These are phyloP conservation scores for Sphaerobolus stellatus DNA, from an alignment of 1,284 basidiomycete species.

Conservation along the genomic window DNA sequence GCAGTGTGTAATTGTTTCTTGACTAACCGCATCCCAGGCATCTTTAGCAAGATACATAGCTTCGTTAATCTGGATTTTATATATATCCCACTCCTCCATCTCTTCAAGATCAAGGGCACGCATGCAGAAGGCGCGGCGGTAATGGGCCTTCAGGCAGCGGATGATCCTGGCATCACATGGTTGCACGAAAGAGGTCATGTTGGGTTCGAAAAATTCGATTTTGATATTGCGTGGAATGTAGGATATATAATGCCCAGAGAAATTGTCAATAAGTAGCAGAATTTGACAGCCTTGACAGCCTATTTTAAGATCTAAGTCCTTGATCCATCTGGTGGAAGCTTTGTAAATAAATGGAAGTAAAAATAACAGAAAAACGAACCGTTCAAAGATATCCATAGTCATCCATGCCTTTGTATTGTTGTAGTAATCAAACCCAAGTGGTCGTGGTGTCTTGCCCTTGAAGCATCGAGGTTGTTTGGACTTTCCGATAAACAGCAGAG, in stretches of 20 bases:
- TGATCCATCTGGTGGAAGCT: too few relatives aligned
- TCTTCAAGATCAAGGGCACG: slow-evolving; percentile 28
- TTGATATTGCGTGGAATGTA: slow-evolving; percentile 18
- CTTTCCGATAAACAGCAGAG: slow-evolving; percentile 33
- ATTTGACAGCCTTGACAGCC: slow-evolving; percentile 20
- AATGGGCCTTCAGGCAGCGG: slow-evolving; percentile 32
- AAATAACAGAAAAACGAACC: too few relatives aligned
- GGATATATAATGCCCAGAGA: slow-evolving; percentile 26
- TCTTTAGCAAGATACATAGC: slow-evolving; percentile 30
- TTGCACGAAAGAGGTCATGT: slow-evolving; percentile 20
- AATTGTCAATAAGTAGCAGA: slow-evolving; percentile 33
- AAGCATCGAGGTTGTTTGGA: slow-evolving; percentile 19
- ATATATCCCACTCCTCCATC: slow-evolving; percentile 32
- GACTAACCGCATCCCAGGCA: slow-evolving; percentile 31
- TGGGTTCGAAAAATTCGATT: slow-evolving; percentile 15
- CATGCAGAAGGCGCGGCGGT: slow-evolving; percentile 24
- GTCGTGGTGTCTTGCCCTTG: slow-evolving; percentile 5
- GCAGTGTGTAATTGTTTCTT: slow-evolving; percentile 33
- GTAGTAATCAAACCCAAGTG: slow-evolving; percentile 32
- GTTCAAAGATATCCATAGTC: slow-evolving; percentile 27
- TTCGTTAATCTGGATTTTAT: slow-evolving; percentile 34
- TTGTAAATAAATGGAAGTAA: too few relatives aligned
- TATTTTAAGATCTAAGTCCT: slow-evolving; percentile 25
- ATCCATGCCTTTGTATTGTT: slow-evolving; percentile 37
- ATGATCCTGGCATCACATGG: slow-evolving; percentile 31